phyloP scores from a whole-genome alignment of 768 basidiomycete species.

The Collybiopsis confluens region DNA sequence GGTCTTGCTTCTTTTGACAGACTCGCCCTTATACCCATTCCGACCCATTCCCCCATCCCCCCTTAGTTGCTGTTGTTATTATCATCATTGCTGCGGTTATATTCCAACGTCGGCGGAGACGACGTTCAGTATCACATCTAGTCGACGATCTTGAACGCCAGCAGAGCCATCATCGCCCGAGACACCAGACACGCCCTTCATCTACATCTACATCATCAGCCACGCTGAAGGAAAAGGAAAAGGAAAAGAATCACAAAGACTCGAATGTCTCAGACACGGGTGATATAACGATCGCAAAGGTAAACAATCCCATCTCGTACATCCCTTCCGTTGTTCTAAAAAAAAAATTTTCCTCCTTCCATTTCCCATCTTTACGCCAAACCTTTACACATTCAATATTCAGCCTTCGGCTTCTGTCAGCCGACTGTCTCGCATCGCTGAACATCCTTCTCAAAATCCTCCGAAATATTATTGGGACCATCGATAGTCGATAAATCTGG shows the following conservation, averaged over 20 bases:
- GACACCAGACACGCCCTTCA: neutral
- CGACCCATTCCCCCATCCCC: too few relatives aligned
- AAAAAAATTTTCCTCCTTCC: neutral
- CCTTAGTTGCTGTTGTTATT: slow-evolving; percentile 18
- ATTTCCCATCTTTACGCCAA: neutral
- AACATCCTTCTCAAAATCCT: slow-evolving; percentile 11
- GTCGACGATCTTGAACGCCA: slow-evolving; percentile 1
- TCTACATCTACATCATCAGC: neutral
- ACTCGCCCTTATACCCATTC: neutral
- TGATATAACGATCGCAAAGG: slow-evolving; percentile 23
- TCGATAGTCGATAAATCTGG: neutral
- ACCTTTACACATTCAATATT: slow-evolving; percentile 6
- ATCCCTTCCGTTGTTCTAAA: too few relatives aligned
- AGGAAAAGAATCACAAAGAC: neutral
- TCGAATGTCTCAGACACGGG: neutral
- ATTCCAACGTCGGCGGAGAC: slow-evolving; percentile 12
- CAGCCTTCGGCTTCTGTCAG: slow-evolving; percentile 7
- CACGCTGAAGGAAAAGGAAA: neutral
- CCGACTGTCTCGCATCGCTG: slow-evolving; percentile 5
- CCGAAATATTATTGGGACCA: slow-evolving; percentile 15
- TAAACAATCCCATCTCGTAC: slow-evolving; percentile 12
- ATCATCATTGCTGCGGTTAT: slow-evolving; percentile 16
- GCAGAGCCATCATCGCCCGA: neutral
- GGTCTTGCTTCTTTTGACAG: neutral
- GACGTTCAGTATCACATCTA: neutral